phyloP scores from a whole-genome alignment of 2,329 filamentous ascomycete genomes.

The Fusarium temperatum region DNA sequence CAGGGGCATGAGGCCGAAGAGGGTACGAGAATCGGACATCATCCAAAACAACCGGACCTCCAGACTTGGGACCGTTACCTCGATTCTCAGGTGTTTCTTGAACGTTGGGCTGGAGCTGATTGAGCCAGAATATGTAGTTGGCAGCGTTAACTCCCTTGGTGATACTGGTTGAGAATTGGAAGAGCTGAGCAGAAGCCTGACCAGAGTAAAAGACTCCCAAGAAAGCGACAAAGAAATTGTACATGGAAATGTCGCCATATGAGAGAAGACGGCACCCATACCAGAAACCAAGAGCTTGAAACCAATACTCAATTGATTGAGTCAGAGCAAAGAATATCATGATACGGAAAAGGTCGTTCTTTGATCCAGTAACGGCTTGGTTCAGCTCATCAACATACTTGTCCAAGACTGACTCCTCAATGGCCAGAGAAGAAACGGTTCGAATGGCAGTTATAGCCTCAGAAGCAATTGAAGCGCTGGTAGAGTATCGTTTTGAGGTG shows the following conservation, averaged over 20 bases:
- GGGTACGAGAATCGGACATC: slow-evolving; percentile 73
- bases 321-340: slow-evolving; percentile 51
- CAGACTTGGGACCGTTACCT: slow-evolving; percentile 47
- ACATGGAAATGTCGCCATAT: slow-evolving; percentile 60
- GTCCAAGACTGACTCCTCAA: slow-evolving; percentile 48
- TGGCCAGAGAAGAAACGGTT: slow-evolving; percentile 54
- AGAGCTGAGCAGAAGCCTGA: slow-evolving; percentile 53
- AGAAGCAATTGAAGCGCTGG: slow-evolving; percentile 54
- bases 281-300: slow-evolving; percentile 55
- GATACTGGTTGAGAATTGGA: slow-evolving; percentile 60
- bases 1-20: slow-evolving; percentile 50
- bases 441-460: slow-evolving; percentile 53
- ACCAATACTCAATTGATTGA: slow-evolving; percentile 50
- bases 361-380: slow-evolving; percentile 42
- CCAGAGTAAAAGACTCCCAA: slow-evolving; percentile 59
- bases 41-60: slow-evolving; percentile 56
- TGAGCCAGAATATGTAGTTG: slow-evolving; percentile 61
- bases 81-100: slow-evolving; percentile 53
- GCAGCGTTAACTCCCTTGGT: slow-evolving; percentile 60
- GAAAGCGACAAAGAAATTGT: slow-evolving; percentile 60
- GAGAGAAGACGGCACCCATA: slow-evolving; percentile 51
- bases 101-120: slow-evolving; percentile 52
- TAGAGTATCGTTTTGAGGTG: slow-evolving; percentile 47
- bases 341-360: slow-evolving; percentile 45
- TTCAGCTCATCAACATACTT: slow-evolving; percentile 47